Evolutionary conservation across 768 basidiomycete genomes (phyloP).

Genomic region (Austroboletus eburneus): DNA sequence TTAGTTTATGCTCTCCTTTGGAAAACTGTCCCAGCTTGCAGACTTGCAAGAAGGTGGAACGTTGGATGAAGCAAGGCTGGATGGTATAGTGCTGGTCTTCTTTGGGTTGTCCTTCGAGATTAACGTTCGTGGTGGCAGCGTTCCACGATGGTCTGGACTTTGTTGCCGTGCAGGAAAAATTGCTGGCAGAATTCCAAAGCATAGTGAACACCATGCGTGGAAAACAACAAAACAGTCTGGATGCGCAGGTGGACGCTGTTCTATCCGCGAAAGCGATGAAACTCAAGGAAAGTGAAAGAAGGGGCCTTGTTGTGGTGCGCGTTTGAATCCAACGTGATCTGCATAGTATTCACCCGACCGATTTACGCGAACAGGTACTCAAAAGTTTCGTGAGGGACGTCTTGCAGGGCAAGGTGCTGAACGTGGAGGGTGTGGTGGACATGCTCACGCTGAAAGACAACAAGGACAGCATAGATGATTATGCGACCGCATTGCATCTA

Average conservation of each 20-base stretch:
- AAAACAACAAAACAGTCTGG: slow-evolving; percentile 55
- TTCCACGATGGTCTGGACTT: slow-evolving; percentile 89
- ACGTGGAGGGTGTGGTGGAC: slow-evolving; percentile 79
- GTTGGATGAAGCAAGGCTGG: slow-evolving; percentile 49
- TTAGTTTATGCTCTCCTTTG: slow-evolving; percentile 87
- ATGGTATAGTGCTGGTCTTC: slow-evolving; percentile 39
- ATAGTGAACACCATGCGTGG: slow-evolving; percentile 46
- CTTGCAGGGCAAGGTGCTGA: slow-evolving; percentile 69
- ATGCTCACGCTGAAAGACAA: slow-evolving; percentile 86
- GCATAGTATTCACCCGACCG: neutral
- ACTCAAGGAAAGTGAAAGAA: slow-evolving; percentile 37
- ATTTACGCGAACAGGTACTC: slow-evolving; percentile 49
- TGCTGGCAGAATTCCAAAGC: slow-evolving; percentile 59
- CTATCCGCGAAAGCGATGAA: slow-evolving; percentile 49
- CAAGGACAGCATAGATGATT: slow-evolving; percentile 52
- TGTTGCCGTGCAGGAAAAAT: slow-evolving; percentile 72
- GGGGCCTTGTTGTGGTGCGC: slow-evolving; percentile 43
- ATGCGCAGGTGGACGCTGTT: slow-evolving; percentile 64
- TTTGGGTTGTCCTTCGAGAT: neutral
- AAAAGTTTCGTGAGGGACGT: slow-evolving; percentile 63
- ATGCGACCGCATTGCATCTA: slow-evolving; percentile 63
- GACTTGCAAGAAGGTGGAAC: slow-evolving; percentile 43
- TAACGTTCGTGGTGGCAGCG: slow-evolving; percentile 38
- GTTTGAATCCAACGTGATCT: neutral
- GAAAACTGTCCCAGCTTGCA: slow-evolving; percentile 80